Percentiles rank a stretch among this genome's conserved stretches.
Conservation (phyloP, 768 basidiomycete species). For the Cystoderma amianthinum region DNA sequence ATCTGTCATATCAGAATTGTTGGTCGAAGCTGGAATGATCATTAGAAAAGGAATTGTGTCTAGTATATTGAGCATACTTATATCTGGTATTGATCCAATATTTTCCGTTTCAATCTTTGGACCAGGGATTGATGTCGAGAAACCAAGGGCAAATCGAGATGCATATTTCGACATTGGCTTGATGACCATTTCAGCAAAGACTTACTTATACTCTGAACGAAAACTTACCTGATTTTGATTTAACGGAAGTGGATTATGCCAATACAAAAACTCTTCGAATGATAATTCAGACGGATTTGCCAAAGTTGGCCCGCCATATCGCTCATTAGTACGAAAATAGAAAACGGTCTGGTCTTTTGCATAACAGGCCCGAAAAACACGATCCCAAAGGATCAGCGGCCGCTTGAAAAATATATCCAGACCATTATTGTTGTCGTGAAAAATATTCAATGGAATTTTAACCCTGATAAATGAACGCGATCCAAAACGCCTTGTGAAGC, state of each 20-base stretch:
- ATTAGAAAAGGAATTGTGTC: neutral
- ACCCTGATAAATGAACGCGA: constrained; percentile 41
- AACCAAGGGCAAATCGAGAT: constrained; percentile 40
- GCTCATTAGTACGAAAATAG: constrained; percentile 39
- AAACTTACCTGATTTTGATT: constrained; percentile 37
- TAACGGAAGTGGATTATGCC: constrained; percentile 34
- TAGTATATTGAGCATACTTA: constrained; percentile 23
- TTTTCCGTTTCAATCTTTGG: constrained; percentile 22
- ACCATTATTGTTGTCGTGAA: constrained; percentile 15
- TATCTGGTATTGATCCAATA: constrained; percentile 28
- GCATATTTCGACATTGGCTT: constrained; percentile 50
- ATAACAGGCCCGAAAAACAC: constrained; percentile 44
- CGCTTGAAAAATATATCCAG: constrained; percentile 30
- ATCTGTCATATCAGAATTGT: constrained; percentile 35
- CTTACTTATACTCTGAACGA: neutral
- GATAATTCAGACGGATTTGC: constrained; percentile 13
- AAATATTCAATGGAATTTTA: constrained; percentile 23
- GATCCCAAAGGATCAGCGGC: constrained; percentile 37
- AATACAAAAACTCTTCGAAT: constrained; percentile 32
- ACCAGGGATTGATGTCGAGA: constrained; percentile 52
- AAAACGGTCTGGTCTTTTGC: constrained; percentile 45
- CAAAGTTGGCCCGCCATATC: constrained; percentile 4
- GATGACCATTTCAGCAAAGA: neutral
- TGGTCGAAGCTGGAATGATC: constrained; percentile 6
- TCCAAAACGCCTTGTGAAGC: constrained; percentile 46